Evolutionary conservation across 2,329 filamentous ascomycete genomes (phyloP).

Genomic region (Macrophomina pseudophaseolina): DNA sequence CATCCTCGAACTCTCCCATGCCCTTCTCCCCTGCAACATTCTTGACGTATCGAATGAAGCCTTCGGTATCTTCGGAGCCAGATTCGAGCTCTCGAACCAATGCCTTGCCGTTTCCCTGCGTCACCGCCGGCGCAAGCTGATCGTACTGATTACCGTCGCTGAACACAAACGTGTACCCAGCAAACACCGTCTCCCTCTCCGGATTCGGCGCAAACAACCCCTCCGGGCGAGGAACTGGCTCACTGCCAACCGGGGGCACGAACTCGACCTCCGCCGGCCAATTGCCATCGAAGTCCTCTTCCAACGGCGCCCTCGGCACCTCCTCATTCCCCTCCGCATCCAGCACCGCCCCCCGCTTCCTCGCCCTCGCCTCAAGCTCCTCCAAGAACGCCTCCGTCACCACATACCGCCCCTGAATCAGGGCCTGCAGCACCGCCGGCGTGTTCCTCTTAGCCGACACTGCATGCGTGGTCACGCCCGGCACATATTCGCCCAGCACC

Average conservation of each 20-base stretch:
- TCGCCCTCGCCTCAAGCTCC: constrained; percentile 61
- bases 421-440: constrained; percentile 80
- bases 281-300: constrained; percentile 75
- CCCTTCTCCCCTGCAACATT: constrained; percentile 76
- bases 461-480: constrained; percentile 79
- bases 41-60: constrained; percentile 79
- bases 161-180: constrained; percentile 88
- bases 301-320: constrained; percentile 66
- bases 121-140: constrained; percentile 75
- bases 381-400: constrained; percentile 77
- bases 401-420: constrained; percentile 80
- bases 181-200: constrained; percentile 73
- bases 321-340: constrained; percentile 66
- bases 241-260: constrained; percentile 75
- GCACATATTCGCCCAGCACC: constrained; percentile 73
- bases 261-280: constrained; percentile 79
- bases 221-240: constrained; percentile 71
- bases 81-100: constrained; percentile 67
- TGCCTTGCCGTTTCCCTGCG: constrained; percentile 82
- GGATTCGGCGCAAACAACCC: constrained; percentile 75
- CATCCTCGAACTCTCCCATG: constrained; percentile 66
- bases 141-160: constrained; percentile 77
- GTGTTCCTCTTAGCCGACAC: constrained; percentile 90
- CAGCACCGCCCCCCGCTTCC: constrained; percentile 62
- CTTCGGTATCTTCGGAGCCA: constrained; percentile 69